Evolutionary conservation across 148 eudicot species (phyloP).

Genomic region (Diospyros lotus): DNA sequence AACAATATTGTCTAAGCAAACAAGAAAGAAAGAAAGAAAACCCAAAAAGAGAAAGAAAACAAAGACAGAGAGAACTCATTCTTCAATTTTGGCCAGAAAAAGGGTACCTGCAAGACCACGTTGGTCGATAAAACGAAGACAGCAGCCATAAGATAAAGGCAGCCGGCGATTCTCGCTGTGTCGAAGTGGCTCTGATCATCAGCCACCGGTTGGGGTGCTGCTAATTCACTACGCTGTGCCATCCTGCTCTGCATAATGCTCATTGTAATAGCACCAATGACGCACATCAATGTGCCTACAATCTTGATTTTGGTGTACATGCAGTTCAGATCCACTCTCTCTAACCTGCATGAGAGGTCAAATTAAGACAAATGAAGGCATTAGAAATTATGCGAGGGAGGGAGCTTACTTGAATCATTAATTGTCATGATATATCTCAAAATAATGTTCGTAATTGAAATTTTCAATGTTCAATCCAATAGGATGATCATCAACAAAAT

Average conservation of each 20-base stretch:
- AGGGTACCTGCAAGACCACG: slow-evolving; percentile 53
- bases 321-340: slow-evolving; percentile 46
- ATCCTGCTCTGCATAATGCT: slow-evolving; percentile 48
- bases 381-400: no score
- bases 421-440: no score
- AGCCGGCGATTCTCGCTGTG: slow-evolving; percentile 37
- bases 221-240: background rate
- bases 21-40: no score
- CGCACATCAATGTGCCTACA: slow-evolving; percentile 58
- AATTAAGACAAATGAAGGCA: background rate
- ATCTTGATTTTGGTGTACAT: slow-evolving; percentile 58
- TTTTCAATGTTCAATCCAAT: no score
- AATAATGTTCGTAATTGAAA: no score
- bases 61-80: no score
- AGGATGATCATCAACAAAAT: no score
- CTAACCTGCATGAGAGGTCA: slow-evolving; percentile 39
- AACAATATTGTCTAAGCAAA: no score
- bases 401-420: no score
- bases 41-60: no score
- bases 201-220: background rate
- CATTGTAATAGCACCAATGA: slow-evolving; percentile 64
- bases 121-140: slow-evolving; percentile 48
- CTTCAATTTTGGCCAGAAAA: no score
- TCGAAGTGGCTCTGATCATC: slow-evolving; percentile 16
- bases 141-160: slow-evolving; percentile 57